Evolutionary conservation across 2,329 filamentous ascomycete genomes (phyloP), one percentile per base, ranked within the genome.

Genomic region (Scytalidium lignicola): DNA sequence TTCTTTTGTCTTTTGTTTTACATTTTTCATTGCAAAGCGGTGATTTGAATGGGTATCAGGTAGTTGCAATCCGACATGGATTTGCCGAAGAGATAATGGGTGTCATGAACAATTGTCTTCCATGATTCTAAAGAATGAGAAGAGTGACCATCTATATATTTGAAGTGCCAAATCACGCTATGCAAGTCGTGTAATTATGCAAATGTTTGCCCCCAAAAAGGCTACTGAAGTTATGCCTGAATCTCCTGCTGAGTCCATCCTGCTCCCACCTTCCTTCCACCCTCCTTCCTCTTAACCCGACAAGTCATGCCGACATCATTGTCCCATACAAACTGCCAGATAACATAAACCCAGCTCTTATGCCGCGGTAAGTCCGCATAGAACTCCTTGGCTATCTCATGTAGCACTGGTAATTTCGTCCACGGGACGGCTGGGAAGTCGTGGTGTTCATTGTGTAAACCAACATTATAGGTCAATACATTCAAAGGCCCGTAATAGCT

Each of bases 391-490:
- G 93, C 93, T 49, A 95, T 87, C 55, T 82, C 72, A 63, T 91
- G 83, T 47, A 99, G 74, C 63, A 76, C 77, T 48, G 85, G 87
- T 37, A 99, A 78, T 26, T 86, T 78, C 9, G 90, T 96, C 93
- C 93, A 99, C 0, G 93, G 92, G 43, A 99, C 82, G 43, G 93
- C 93, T 10, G 93, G 93, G 72, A 99, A 99, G 69, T 99, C 93
- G 68, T 99, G 93, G 70, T 99, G 93, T 75, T 99, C 93, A 67
- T 99, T 99, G 75, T 99, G 93, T 63, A 96, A 74, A 47, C 93
- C 93, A 42, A 99, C 93, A 61, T 99, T 99, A 76, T 97, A 99
- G 1, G 91, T 96, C 44, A 99, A 71, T 61, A 90, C 71, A 72
- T 99, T 99, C 56, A 97, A 79, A 1, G 87, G 82, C 0, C 93